These are phyloP conservation scores for Microbotryum saponariae DNA, from an alignment of 1,284 basidiomycete genomes.

Conservation along the genomic window DNA sequence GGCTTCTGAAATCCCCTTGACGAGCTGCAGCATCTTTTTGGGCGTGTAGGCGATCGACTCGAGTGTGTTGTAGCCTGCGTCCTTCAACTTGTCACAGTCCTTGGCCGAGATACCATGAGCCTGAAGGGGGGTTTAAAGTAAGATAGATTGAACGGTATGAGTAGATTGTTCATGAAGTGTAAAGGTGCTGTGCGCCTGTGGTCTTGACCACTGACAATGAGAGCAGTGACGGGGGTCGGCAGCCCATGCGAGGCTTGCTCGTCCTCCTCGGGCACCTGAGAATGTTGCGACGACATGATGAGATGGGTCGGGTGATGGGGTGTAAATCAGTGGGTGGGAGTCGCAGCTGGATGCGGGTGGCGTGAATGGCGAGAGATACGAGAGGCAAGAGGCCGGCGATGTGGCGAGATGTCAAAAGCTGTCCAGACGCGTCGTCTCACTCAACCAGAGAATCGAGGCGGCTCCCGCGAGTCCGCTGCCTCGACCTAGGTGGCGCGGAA, in stretches of 20 bases:
- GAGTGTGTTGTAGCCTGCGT: conserved; percentile 86
- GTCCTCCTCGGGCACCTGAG: conserved; percentile 12
- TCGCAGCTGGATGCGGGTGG: too few relatives aligned
- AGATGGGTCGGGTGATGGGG: neutral
- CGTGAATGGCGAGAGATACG: neutral
- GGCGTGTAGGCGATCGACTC: conserved; percentile 96
- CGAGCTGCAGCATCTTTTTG: conserved; percentile 81
- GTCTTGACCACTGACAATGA: conserved; percentile 12
- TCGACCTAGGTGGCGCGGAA: too few relatives aligned
- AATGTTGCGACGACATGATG: conserved; percentile 23
- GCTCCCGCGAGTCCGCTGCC: too few relatives aligned
- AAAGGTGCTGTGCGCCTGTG: too few relatives aligned
- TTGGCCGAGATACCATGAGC: conserved; percentile 74
- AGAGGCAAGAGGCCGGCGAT: neutral
- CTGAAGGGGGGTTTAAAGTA: neutral
- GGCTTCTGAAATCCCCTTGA: conserved; percentile 95
- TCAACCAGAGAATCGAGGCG: too few relatives aligned
- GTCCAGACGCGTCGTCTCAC: neutral
- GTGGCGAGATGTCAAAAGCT: neutral
- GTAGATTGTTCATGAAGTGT: too few relatives aligned
- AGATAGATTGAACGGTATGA: too few relatives aligned
- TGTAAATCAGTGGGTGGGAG: too few relatives aligned
- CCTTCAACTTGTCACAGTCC: conserved; percentile 93
- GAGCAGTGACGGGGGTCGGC: conserved; percentile 16
- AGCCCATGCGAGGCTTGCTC: conserved; percentile 9